phyloP scores from a whole-genome alignment of 2,329 filamentous ascomycete species.

The Diaporthe sp. region DNA sequence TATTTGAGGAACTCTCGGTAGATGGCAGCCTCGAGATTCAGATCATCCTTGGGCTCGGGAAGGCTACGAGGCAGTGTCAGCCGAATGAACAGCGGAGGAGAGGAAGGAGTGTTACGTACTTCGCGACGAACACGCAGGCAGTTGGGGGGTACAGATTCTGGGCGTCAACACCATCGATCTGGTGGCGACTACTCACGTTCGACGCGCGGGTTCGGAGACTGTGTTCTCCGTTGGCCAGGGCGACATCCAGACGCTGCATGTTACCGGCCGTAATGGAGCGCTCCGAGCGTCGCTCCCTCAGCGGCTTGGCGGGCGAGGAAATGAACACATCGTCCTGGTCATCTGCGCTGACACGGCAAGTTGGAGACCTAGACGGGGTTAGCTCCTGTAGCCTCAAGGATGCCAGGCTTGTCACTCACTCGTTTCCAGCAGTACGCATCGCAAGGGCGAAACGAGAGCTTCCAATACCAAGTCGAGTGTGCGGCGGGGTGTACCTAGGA shows the following conservation, averaged over 20 bases:
- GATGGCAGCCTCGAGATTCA: slow-evolving; percentile 66
- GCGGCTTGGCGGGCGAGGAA: slow-evolving; percentile 21
- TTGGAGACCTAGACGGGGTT: slow-evolving; percentile 6
- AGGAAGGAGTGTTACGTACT: slow-evolving; percentile 62
- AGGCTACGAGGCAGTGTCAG: slow-evolving; percentile 61
- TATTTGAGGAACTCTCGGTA: slow-evolving; percentile 66
- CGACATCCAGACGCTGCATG: slow-evolving; percentile 34
- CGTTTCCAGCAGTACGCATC: slow-evolving; percentile 24
- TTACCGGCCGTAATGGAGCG: slow-evolving; percentile 21
- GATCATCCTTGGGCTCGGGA: slow-evolving; percentile 63
- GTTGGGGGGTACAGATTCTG: slow-evolving; percentile 67
- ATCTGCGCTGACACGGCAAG: background rate
- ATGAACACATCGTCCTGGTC: slow-evolving; percentile 35
- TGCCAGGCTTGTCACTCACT: background rate
- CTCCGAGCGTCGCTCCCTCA: slow-evolving; percentile 33
- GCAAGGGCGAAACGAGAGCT: slow-evolving; percentile 10
- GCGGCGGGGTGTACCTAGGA: slow-evolving; percentile 39
- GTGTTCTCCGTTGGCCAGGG: slow-evolving; percentile 28
- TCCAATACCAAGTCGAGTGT: slow-evolving; percentile 28
- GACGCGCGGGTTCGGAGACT: slow-evolving; percentile 38
- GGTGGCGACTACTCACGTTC: slow-evolving; percentile 41
- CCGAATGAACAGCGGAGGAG: background rate
- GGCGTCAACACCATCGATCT: slow-evolving; percentile 58
- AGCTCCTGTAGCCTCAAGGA: background rate
- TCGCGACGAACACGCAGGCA: slow-evolving; percentile 76